Conservation (phyloP, 2,329 filamentous ascomycete genomes). For the Polychaeton citri region DNA sequence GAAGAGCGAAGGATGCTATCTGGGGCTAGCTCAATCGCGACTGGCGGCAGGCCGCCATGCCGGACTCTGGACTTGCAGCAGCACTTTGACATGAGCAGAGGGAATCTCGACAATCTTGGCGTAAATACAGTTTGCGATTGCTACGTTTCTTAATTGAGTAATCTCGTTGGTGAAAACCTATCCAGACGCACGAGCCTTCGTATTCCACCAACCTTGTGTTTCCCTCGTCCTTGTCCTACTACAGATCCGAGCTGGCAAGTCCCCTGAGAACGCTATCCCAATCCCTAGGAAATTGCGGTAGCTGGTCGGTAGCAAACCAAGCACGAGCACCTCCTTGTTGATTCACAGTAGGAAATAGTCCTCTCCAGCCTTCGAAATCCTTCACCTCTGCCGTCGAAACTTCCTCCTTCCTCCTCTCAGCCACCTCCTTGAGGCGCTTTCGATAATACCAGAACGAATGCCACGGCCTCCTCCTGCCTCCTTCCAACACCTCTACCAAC, state of each 20-base stretch:
- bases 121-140: not conserved
- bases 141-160: not conserved
- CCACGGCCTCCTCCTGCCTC: not conserved
- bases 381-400: not conserved
- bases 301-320: not conserved
- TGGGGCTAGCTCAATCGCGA: constrained; percentile 31
- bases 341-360: not conserved
- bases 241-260: not conserved
- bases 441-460: not conserved
- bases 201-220: not conserved
- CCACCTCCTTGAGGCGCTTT: not conserved
- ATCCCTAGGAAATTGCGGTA: not conserved
- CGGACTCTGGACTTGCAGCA: too few relatives aligned
- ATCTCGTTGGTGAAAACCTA: not conserved
- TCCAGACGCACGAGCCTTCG: not conserved
- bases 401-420: not conserved
- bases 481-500: not conserved
- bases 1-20: constrained; percentile 31
- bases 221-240: not conserved
- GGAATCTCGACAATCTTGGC: not conserved
- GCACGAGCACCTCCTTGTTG: not conserved
- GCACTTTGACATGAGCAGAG: not conserved
- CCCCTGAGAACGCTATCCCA: not conserved
- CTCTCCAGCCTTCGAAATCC: not conserved
- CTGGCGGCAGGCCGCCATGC: too few relatives aligned